phyloP scores from a whole-genome alignment of 306 rosid species.

The Gynostemma pentaphyllum region DNA sequence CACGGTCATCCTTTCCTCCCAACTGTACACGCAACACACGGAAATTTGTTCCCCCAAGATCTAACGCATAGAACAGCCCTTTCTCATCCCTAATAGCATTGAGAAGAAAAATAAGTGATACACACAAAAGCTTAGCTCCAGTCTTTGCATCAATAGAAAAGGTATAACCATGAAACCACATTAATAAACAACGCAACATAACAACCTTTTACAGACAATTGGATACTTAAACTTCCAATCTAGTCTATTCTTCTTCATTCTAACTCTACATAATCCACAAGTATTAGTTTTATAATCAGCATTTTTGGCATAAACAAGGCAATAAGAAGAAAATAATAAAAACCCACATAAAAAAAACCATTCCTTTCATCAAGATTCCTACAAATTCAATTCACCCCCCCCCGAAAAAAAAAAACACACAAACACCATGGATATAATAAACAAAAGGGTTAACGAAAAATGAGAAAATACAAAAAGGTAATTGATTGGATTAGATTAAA shows the following conservation, averaged over 20 bases:
- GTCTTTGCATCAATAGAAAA: background rate
- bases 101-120: slow-evolving; percentile 8
- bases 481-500: too few relatives aligned
- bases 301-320: too few relatives aligned
- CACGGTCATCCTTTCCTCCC: slow-evolving; percentile 67
- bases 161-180: background rate
- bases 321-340: background rate
- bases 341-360: background rate
- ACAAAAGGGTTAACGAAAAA: background rate
- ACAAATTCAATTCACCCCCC: background rate
- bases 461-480: background rate
- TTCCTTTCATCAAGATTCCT: background rate
- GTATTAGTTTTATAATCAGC: background rate
- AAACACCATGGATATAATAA: background rate
- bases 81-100: slow-evolving; percentile 59
- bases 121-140: background rate
- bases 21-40: slow-evolving; percentile 80
- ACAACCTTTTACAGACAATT: background rate
- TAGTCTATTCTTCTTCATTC: background rate
- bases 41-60: slow-evolving; percentile 97
- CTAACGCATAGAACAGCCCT: slow-evolving; percentile 84
- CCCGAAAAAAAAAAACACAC: background rate
- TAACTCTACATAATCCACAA: background rate
- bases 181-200: background rate
- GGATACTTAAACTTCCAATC: background rate